A percentile compares a stretch with the other conserved stretches of the same genome.
Conservation (phyloP, 768 basidiomycete species). For the Floccularia luteovirens region DNA sequence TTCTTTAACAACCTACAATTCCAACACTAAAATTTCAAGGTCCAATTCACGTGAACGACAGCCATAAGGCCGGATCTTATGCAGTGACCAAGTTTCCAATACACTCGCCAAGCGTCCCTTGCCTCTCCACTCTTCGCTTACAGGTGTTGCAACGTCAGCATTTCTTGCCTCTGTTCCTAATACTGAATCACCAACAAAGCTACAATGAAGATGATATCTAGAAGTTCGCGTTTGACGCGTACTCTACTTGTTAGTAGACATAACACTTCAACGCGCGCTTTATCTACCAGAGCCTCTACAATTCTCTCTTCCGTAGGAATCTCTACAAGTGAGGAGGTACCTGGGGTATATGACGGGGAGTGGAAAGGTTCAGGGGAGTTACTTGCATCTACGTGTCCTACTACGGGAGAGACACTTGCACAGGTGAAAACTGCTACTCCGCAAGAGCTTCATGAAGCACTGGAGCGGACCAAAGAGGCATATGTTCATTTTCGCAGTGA, state of each 20-base stretch:
- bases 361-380: slow-evolving; percentile 77
- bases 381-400: slow-evolving; percentile 68
- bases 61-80: too few species aligned
- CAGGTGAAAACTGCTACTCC: slow-evolving; percentile 67
- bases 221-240: too few species aligned
- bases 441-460: slow-evolving; percentile 59
- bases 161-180: too few species aligned
- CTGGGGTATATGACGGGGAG: slow-evolving; percentile 76
- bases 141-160: too few species aligned
- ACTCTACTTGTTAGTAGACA: slow-evolving; percentile 11
- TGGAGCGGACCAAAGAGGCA: slow-evolving; percentile 71
- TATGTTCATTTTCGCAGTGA: slow-evolving; percentile 55
- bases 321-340: slow-evolving; percentile 43
- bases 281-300: slow-evolving; percentile 66
- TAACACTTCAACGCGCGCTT: slow-evolving; percentile 24
- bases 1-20: too few species aligned
- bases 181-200: too few species aligned
- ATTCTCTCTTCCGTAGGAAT: slow-evolving; percentile 64
- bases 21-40: too few species aligned
- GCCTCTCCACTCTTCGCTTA: too few species aligned
- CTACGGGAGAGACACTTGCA: slow-evolving; percentile 82
- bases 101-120: too few species aligned
- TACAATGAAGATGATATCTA: too few species aligned
- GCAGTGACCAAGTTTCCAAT: too few species aligned
- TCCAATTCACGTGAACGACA: too few species aligned